Evolutionary conservation across 139 green algal genomes (phyloP), one percentile per base, ranked within the genome.

Genomic region (Chlamydomonas sphaeroides): DNA sequence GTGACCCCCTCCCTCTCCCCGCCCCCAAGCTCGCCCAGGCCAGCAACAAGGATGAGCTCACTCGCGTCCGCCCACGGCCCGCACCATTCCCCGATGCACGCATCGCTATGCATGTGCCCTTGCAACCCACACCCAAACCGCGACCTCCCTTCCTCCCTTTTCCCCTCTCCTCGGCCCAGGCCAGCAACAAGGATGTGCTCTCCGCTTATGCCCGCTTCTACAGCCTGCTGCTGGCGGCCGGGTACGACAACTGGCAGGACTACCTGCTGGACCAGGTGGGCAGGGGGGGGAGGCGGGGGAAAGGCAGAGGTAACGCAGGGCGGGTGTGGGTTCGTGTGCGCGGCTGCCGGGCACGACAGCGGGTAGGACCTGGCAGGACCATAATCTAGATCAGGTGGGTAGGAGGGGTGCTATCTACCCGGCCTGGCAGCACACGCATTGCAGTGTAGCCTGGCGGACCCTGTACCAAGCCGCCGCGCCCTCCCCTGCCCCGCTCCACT

Each of bases 201-300:
- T 57, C 42, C 10, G 83, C 90, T 1, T 93, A 89, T 33, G 38
- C 32, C 59, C 85, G 86, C 42, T 86, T 93, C 41, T 93, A 90
- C 78, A 49, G 69, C 15, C 80, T 91, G 63, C 86, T 93, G 53
- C 67, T 90, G 77, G 30, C 80, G 30, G 62, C 86, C 3, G 90
- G 87, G 21, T 84, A 89, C n/a, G 87, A 91, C 66, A 78, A 32
- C 65, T 91, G 84, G 79, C 66, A 87, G 41, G 90, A 93, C 42
- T 91, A 93, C 63, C 26, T 93, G 35, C n/a, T 93, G 21, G 90
- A 93, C 36, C 90, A 93, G 84, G 81, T 89, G 42, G 36, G 59
- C 2, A 10, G 10, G 23, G 39, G 2, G 67, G 26, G 1, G 6
- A 35, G 39, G 33, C 5, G 33, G 62, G n/a, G n/a, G n/a, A n/a